Evolutionary conservation across 441 rosid species (phyloP).

Genomic region (Capsella rubella): DNA sequence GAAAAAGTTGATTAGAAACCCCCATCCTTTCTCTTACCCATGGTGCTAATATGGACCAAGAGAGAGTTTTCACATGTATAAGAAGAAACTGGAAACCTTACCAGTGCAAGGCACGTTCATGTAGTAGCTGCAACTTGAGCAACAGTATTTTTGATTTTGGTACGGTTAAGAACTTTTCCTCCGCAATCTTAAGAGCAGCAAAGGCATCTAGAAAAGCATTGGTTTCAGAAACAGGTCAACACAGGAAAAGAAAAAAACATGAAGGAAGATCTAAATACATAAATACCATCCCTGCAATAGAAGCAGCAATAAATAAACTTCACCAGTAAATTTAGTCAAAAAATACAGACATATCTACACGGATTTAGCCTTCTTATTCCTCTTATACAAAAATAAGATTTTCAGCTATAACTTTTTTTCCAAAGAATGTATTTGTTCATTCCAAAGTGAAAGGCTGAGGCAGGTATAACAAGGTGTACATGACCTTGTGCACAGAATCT

Average conservation of each 20-base stretch:
- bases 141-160: constrained; percentile 80
- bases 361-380: constrained; percentile 18
- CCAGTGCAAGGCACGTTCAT: constrained; percentile 91
- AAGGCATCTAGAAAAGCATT: constrained; percentile 71
- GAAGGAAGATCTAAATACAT: constrained; percentile 3
- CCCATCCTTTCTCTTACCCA: constrained; percentile 18
- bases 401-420: constrained; percentile 5
- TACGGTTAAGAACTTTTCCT: constrained; percentile 77
- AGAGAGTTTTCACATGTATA: constrained; percentile 11
- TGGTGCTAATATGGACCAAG: neutral
- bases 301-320: constrained; percentile 18
- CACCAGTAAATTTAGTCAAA: neutral
- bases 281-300: neutral
- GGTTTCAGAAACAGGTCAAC: constrained; percentile 32
- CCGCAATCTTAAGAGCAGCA: constrained; percentile 81
- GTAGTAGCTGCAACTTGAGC: constrained; percentile 91
- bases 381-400: constrained; percentile 10
- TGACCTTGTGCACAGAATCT: constrained; percentile 44
- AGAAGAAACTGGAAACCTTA: constrained; percentile 43
- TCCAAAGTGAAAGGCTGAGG: constrained; percentile 16
- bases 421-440: constrained; percentile 32
- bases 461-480: constrained; percentile 17
- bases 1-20: constrained; percentile 17
- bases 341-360: constrained; percentile 7
- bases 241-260: neutral